Percentiles rank a stretch among this genome's conserved stretches.
phyloP scores from a whole-genome alignment of 140 eudicot species.

The Bidens hawaiensis region DNA sequence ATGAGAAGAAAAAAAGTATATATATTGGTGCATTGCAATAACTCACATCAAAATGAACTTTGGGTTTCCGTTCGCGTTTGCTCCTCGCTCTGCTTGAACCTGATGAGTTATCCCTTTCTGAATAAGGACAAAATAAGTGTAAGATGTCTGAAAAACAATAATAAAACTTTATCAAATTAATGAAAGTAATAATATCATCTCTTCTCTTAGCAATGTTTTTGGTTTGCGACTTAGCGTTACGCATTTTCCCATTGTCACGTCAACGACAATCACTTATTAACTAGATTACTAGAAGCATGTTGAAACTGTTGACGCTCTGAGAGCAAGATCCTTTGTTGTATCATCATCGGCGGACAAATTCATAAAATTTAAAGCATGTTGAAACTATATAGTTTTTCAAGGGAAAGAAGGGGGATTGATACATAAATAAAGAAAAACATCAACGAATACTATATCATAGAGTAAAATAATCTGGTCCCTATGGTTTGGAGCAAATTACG shows the following conservation, averaged over 20 bases:
- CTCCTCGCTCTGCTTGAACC: slow-evolving; percentile 44
- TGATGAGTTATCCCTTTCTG: slow-evolving; percentile 36
- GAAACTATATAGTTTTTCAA: neutral
- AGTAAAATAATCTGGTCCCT: no score
- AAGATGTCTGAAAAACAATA: neutral
- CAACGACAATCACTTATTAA: neutral
- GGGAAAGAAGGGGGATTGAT: neutral
- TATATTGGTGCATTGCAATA: slow-evolving; percentile 1
- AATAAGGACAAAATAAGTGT: slow-evolving; percentile 6
- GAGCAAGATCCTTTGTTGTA: neutral
- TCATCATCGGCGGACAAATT: neutral
- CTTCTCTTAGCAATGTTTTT: neutral
- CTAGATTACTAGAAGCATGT: no score
- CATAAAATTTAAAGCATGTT: neutral
- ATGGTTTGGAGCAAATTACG: no score
- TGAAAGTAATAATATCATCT: neutral
- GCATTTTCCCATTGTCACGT: neutral
- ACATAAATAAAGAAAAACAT: neutral
- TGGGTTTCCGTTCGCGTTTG: slow-evolving; percentile 46
- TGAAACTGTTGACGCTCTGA: no score
- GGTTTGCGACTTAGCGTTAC: slow-evolving; percentile 2
- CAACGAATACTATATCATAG: no score
- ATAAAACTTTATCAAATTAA: neutral
- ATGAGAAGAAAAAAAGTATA: neutral
- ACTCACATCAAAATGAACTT: slow-evolving; percentile 62